These are phyloP conservation scores for Capniomyces stellatus DNA, from an alignment of 371 early-diverging fungal genomes.

Conservation along the genomic window DNA sequence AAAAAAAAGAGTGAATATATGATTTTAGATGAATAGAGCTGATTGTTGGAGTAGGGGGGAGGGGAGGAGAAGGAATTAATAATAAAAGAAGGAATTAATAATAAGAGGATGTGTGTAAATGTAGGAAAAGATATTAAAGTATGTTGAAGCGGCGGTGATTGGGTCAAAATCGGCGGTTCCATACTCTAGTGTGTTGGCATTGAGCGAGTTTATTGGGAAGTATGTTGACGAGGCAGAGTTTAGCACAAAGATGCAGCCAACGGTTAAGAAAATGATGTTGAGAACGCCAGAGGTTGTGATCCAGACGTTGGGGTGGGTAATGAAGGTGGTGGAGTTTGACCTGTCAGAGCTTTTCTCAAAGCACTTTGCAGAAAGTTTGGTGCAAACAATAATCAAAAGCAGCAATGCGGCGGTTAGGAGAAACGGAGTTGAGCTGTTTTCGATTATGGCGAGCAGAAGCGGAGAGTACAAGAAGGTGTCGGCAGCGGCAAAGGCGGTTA, in stretches of 20 bases:
- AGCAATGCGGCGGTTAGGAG: constrained; percentile 9
- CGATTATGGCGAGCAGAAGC: constrained; percentile 5
- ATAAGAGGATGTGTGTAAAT: too few relatives aligned
- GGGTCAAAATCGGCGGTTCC: constrained; percentile 12
- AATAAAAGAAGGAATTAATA: too few relatives aligned
- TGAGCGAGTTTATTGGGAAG: constrained; percentile 14
- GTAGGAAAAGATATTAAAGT: constrained; percentile 9
- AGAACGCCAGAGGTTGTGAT: constrained; percentile 75
- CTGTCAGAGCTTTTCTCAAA: constrained; percentile 36
- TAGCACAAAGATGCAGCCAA: constrained; percentile 8
- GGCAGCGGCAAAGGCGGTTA: constrained; percentile 9
- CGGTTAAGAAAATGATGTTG: constrained; percentile 53
- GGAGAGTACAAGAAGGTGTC: constrained; percentile 5
- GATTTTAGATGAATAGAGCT: too few relatives aligned
- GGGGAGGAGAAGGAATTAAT: too few relatives aligned
- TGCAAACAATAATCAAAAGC: constrained; percentile 30
- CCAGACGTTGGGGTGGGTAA: constrained; percentile 16
- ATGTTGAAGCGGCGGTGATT: constrained; percentile 16
- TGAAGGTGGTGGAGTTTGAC: constrained; percentile 28
- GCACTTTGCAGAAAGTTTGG: constrained; percentile 37
- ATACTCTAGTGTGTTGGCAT: constrained; percentile 12
- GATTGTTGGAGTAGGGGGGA: too few relatives aligned
- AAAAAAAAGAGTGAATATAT: too few relatives aligned
- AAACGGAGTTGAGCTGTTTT: constrained; percentile 13
- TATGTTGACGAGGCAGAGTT: constrained; percentile 10